Conservation (phyloP, 192 early-diverging fungal genomes). For the Rhizoclosmatium globosum region DNA sequence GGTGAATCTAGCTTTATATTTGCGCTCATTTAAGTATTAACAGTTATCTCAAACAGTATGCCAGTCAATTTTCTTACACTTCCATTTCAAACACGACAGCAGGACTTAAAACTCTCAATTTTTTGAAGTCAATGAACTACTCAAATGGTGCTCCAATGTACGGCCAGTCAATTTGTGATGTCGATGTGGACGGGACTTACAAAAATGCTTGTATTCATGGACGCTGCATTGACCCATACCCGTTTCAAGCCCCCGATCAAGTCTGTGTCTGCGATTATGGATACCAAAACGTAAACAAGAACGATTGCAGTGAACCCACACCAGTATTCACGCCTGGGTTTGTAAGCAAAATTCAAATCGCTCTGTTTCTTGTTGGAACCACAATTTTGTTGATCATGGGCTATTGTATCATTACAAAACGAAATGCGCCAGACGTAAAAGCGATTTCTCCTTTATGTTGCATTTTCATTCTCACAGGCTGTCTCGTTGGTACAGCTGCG, state of each 20-base stretch:
- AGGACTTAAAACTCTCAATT: not conserved
- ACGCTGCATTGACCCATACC: conserved; percentile 1
- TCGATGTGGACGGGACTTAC: not conserved
- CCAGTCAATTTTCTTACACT: not conserved
- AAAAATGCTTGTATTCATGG: conserved; percentile 10
- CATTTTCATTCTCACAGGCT: conserved; percentile 1
- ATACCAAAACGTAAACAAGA: not conserved
- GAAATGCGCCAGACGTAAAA: not conserved
- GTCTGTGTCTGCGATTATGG: conserved; percentile 15
- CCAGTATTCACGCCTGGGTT: not conserved
- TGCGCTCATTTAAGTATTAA: not conserved
- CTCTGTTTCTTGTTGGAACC: not conserved
- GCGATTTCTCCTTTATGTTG: conserved; percentile 3
- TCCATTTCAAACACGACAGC: not conserved
- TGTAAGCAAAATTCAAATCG: not conserved
- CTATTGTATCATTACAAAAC: not conserved
- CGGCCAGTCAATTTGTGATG: too few species aligned
- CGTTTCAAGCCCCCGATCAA: not conserved
- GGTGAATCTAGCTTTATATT: too few species aligned
- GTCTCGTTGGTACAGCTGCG: not conserved
- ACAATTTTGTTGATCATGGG: not conserved
- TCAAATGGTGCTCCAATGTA: conserved; percentile 5
- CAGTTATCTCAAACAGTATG: not conserved
- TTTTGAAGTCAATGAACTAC: not conserved
- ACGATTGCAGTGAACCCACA: conserved; percentile 22